phyloP scores from a whole-genome alignment of 441 rosid species.

The Omphalea diandra region DNA sequence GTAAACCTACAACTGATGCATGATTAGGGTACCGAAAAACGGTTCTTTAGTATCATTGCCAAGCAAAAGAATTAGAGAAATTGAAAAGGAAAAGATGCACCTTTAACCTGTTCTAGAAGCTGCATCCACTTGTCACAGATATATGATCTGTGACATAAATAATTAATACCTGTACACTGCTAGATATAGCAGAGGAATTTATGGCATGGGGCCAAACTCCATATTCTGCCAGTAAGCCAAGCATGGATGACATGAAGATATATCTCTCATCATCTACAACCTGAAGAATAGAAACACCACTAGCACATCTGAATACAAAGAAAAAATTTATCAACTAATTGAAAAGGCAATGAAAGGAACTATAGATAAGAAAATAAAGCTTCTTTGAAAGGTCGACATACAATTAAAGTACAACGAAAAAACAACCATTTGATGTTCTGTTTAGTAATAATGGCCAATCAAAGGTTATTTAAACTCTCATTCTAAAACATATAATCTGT shows the following conservation, averaged over 20 bases:
- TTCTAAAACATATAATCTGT: background rate
- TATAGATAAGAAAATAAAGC: background rate
- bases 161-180: constrained; percentile 64
- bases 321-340: background rate
- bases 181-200: constrained; percentile 69
- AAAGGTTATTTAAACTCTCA: background rate
- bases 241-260: constrained; percentile 80
- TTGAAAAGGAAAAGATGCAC: background rate
- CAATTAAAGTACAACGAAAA: too few relatives aligned
- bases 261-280: constrained; percentile 81
- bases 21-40: background rate
- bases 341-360: background rate
- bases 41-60: background rate
- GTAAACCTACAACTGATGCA: too few relatives aligned
- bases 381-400: background rate
- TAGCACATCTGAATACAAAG: background rate
- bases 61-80: background rate
- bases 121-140: background rate
- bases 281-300: constrained; percentile 40
- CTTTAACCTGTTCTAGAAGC: background rate
- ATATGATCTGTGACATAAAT: constrained; percentile 9
- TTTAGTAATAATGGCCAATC: background rate
- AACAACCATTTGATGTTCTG: background rate
- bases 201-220: constrained; percentile 71
- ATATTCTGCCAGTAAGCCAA: constrained; percentile 82